Conservation (phyloP, 257 asterid genomes). For the Penstemon davidsonii region DNA sequence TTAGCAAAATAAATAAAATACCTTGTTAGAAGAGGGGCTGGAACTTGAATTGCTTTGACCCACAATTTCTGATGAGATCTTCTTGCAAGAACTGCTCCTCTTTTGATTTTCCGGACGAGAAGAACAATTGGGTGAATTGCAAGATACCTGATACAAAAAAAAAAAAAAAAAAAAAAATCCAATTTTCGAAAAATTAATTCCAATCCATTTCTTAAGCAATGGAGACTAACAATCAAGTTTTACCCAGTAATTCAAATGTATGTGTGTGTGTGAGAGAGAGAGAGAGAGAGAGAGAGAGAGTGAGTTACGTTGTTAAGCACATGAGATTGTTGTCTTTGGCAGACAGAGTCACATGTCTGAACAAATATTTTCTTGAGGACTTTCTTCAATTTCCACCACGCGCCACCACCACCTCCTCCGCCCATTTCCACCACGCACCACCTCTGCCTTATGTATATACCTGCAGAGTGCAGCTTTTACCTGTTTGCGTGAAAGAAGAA, state of each 20-base stretch:
- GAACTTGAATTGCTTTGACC: conserved; percentile 35
- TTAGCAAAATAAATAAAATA: conserved; percentile 16
- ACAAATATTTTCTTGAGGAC: conserved; percentile 70
- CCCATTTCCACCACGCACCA: conserved; percentile 40
- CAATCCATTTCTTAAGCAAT: conserved; percentile 3
- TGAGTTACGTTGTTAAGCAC: conserved; percentile 36
- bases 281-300: conserved; percentile 28
- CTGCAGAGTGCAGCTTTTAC: conserved; percentile 5
- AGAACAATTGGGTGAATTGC: conserved; percentile 40
- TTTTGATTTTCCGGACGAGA: conserved; percentile 37
- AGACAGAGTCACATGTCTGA: conserved; percentile 67
- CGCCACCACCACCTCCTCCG: conserved; percentile 55
- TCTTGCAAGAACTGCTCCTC: conserved; percentile 36
- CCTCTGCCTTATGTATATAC: background rate
- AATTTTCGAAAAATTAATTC: background rate
- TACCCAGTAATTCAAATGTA: conserved; percentile 17
- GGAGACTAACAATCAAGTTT: background rate
- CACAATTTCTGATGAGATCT: conserved; percentile 35
- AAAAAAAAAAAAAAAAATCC: background rate
- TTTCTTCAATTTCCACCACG: conserved; percentile 58
- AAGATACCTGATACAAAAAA: conserved; percentile 34
- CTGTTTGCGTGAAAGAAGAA: conserved; percentile 14
- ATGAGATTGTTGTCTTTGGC: conserved; percentile 39
- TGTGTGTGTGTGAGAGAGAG: conserved; percentile 22
- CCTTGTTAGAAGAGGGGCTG: conserved; percentile 58